Evolutionary conservation across 108 stramenopile species (phyloP), one percentile per base, ranked within the genome.

Genomic region (Skeletonema marinoi): DNA sequence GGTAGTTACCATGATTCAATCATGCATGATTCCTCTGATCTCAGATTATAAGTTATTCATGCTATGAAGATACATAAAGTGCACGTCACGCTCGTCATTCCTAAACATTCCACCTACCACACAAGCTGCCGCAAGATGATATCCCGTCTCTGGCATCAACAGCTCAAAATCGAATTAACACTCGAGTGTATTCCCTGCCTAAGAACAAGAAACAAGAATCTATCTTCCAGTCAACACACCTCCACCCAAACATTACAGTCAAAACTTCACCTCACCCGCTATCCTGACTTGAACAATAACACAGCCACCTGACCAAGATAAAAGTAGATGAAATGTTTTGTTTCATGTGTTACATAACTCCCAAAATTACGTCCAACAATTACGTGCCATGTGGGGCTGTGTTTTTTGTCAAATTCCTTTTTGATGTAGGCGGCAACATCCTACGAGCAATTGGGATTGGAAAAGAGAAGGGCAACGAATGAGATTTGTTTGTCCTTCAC

Each of bases 241-340:
- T 25, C 10, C 54, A 21, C 6, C 19, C 7, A 56, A 56, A 56
- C 17, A 51, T 19, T 6, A 4, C 16, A n/a, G 0, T 51, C 50
- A 66, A 50, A 17, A 35, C 31, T 30, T 7, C 11, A 56, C 13
- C 9, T 7, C 11, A 56, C 13, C 9, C 9, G 46, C 78, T 94
- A 99, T 56, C 99, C 99, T 46, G 96, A 96, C 86, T 99, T 99
- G 93, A 99, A 99, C 17, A 99, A 86, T 62, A 99, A 79, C 68
- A 99, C 93, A 0, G 99, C 99, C 58, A 99, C 97, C 86, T 99
- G 99, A 0, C 98, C 98, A 39, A 99, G 91, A 81, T 99, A 99
- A 78, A 99, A 99, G 67, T 99, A 99, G 77, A 99, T 99, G 87
- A 99, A 99, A 88, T 99, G 97, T 81, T 99, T 99, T 10, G 98